Evolutionary conservation across 441 rosid genomes (phyloP).

Genomic region (Euphorbia corollata): DNA sequence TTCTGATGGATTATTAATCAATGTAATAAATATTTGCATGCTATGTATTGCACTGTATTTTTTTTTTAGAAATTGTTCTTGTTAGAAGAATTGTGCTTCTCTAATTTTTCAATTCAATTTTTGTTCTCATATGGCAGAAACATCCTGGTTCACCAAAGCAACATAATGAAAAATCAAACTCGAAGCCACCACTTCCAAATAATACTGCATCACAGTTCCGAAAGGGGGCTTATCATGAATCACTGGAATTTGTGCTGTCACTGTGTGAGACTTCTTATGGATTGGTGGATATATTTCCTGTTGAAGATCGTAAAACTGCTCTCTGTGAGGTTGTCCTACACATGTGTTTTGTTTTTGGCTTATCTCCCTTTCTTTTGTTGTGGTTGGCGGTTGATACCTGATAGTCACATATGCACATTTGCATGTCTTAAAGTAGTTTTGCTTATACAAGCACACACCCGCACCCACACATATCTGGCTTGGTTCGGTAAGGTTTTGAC

Average conservation of each 20-base stretch:
- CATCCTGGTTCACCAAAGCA: slow-evolving; percentile 82
- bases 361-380: not conserved
- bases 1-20: not conserved
- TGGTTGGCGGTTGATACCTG: not conserved
- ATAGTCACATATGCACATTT: not conserved
- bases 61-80: not conserved
- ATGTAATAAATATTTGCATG: not conserved
- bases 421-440: not conserved
- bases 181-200: slow-evolving; percentile 77
- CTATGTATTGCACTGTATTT: not conserved
- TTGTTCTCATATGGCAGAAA: slow-evolving; percentile 43
- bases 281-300: slow-evolving; percentile 89
- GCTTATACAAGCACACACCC: not conserved
- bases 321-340: slow-evolving; percentile 62
- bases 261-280: slow-evolving; percentile 95
- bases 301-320: slow-evolving; percentile 92
- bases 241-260: slow-evolving; percentile 87
- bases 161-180: slow-evolving; percentile 54
- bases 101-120: not conserved
- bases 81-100: not conserved
- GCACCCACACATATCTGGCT: not conserved
- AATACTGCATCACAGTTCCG: slow-evolving; percentile 66
- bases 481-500: not conserved
- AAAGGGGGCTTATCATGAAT: slow-evolving; percentile 87
- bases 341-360: not conserved